Conservation (phyloP, 164 flowering plant genomes). For the Warburgia ugandensis region DNA sequence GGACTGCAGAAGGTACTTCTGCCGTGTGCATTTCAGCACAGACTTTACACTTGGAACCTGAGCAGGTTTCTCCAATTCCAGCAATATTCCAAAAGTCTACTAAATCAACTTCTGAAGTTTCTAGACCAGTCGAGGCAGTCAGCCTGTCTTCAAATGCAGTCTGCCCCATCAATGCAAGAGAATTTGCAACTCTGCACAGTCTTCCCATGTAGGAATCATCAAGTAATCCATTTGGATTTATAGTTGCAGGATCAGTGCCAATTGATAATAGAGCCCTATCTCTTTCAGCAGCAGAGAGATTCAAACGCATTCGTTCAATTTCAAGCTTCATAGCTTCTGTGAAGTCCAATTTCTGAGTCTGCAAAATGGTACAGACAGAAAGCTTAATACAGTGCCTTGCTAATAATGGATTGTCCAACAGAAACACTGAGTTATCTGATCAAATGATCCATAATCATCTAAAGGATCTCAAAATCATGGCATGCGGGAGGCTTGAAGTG, state of each 20-base stretch:
- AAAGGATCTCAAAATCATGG: neutral
- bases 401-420: neutral
- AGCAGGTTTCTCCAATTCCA: conserved; percentile 66
- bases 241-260: conserved; percentile 87
- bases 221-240: conserved; percentile 75
- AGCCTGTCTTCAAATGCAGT: conserved; percentile 75
- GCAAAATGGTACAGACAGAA: conserved; percentile 16
- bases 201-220: conserved; percentile 59
- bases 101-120: conserved; percentile 23
- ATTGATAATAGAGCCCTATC: conserved; percentile 81
- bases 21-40: conserved; percentile 38
- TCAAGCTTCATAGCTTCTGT: conserved; percentile 85
- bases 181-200: conserved; percentile 55
- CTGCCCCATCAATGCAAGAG: conserved; percentile 79
- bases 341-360: conserved; percentile 60
- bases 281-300: conserved; percentile 96
- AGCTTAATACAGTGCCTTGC: neutral
- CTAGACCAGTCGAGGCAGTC: conserved; percentile 71
- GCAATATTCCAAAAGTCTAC: conserved; percentile 89
- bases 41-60: conserved; percentile 66
- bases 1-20: conserved; percentile 18
- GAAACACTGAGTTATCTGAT: no score
- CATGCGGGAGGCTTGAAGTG: neutral
- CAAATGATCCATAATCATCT: no score
- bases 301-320: conserved; percentile 70